phyloP scores from a whole-genome alignment of 139 green algal species.

The Picochlorum sp. region DNA sequence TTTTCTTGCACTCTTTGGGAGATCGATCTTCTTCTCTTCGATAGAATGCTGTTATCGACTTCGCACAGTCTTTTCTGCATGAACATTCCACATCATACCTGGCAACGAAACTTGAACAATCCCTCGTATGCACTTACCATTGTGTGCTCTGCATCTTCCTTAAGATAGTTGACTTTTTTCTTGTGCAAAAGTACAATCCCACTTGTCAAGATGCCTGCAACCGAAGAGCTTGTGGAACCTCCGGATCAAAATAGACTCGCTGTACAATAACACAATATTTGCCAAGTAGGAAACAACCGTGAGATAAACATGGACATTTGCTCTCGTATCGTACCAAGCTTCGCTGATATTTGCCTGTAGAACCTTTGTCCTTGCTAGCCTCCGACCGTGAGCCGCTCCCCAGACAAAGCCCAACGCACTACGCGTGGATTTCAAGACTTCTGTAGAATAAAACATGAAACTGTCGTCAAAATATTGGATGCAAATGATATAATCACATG shows the following conservation, averaged over 20 bases:
- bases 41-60: no score
- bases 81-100: no score
- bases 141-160: constrained; percentile 32
- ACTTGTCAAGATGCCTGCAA: constrained; percentile 60
- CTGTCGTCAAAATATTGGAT: neutral
- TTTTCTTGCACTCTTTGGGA: no score
- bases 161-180: constrained; percentile 47
- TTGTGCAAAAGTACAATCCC: constrained; percentile 61
- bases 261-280: constrained; percentile 20
- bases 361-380: constrained; percentile 52
- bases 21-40: no score
- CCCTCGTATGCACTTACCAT: neutral
- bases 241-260: constrained; percentile 59
- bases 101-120: neutral
- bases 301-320: neutral
- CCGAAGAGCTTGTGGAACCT: constrained; percentile 62
- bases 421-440: constrained; percentile 50
- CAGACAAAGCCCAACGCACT: constrained; percentile 59
- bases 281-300: neutral
- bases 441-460: constrained; percentile 63
- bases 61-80: no score
- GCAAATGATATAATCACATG: no score
- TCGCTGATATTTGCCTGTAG: constrained; percentile 50
- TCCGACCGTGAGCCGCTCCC: constrained; percentile 66
- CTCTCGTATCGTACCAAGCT: constrained; percentile 39